phyloP scores from a whole-genome alignment of 805 yeast species.

The Barnettozyma wickerhamii region DNA sequence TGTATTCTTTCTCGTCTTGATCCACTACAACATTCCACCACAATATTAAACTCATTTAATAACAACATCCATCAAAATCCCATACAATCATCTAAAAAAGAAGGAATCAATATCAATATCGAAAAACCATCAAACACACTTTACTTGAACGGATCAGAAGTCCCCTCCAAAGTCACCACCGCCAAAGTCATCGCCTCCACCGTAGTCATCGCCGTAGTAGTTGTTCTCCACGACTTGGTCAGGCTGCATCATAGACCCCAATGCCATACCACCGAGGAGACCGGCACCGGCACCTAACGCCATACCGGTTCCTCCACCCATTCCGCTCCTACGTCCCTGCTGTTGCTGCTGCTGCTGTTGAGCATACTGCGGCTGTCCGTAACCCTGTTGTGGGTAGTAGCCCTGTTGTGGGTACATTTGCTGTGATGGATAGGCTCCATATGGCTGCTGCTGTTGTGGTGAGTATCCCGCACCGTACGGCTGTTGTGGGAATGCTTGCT shows the following conservation, averaged over 20 bases:
- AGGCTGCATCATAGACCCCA: conserved; percentile 25
- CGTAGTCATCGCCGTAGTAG: conserved; percentile 28
- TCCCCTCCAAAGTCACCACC: conserved; percentile 24
- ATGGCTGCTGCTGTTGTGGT: conserved; percentile 11
- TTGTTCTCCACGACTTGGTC: conserved; percentile 21
- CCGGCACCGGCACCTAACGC: conserved; percentile 28
- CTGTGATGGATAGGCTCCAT: conserved; percentile 26
- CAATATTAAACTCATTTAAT: too few relatives aligned
- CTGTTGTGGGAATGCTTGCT: conserved; percentile 16
- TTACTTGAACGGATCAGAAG: conserved; percentile 3
- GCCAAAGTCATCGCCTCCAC: conserved; percentile 37
- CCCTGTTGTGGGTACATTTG: conserved; percentile 29
- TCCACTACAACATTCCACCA: too few relatives aligned
- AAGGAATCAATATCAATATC: not conserved
- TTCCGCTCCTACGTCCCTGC: conserved; percentile 27
- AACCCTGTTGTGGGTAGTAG: conserved; percentile 23
- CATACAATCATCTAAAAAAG: too few relatives aligned
- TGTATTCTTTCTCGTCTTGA: too few relatives aligned
- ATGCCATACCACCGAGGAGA: conserved; percentile 27
- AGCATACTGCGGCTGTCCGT: conserved; percentile 15
- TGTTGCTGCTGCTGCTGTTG: conserved; percentile 28
- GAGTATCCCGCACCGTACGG: conserved; percentile 10
- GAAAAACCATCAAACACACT: too few relatives aligned
- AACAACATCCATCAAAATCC: too few relatives aligned
- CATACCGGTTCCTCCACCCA: conserved; percentile 23